Base-by-base conservation (phyloP, 345 rosid species). In the Salix suchowensis region DNA sequence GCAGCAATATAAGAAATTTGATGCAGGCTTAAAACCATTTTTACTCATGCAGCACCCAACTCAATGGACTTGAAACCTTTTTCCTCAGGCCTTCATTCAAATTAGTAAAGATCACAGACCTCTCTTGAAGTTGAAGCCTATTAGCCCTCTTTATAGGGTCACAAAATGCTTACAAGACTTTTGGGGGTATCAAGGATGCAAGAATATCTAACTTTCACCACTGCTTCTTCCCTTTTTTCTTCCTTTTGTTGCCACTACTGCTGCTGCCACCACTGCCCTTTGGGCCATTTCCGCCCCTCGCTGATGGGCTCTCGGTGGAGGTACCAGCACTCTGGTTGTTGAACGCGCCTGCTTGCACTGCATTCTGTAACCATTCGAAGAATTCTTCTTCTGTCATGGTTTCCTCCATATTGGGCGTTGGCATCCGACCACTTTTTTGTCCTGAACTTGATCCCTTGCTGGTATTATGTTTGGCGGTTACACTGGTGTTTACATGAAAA, bases 331-430 rank as follows among this genome's bases (percentile, higher is more conserved):
- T 68, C 48, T 81, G 76, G 83, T 85, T 88, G 75, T 91, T 94
- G 69, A 93, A 96, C 82, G 83, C 69, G 50, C 98, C 99, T 0
- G 96, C 81, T 77, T 90, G 96, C 74, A 84, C 86, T 1, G 99
- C 99, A 54, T 91, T 93, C 89, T 90, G 97, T 46, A 93, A 86
- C 99, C 99, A 96, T 82, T 87, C 90, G 0, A 87, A 75, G 77
- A 93, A 90, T 80, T 93, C 96, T 80, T 93, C 96, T 78, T 93
- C 97, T 0, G 96, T 91, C 98, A 93, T 90, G 74, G 90, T 83
- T 78, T 96, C 99, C 62, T 96, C 97, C 83, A 81, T 71, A 64
- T 90, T 86, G 54, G 93, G 55, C 5, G 86, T 77, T 70, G 90
- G 91, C 86, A 85, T 85, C 64, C 80, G 77, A 73, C 87, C 85